phyloP scores from a whole-genome alignment of 2,329 filamentous ascomycete species.

The Microascus cirrosus region DNA sequence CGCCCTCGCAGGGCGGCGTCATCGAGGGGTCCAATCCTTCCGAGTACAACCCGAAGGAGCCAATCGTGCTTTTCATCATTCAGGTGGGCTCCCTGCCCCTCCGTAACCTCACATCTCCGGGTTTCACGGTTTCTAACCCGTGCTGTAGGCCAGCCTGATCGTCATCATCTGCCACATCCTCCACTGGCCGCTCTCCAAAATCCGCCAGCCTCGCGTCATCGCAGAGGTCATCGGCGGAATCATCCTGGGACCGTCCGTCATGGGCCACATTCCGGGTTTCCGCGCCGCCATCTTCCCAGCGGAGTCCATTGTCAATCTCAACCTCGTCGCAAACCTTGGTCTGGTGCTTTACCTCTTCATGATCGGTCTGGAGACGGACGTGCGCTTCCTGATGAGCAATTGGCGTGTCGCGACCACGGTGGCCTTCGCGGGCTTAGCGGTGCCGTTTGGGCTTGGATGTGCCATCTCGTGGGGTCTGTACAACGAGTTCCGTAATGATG shows the following conservation, averaged over 20 bases:
- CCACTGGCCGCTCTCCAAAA: slow-evolving; percentile 64
- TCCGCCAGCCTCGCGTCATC: slow-evolving; percentile 73
- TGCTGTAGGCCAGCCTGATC: slow-evolving; percentile 27
- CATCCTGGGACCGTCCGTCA: slow-evolving; percentile 74
- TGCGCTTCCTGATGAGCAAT: slow-evolving; percentile 65
- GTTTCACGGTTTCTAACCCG: not conserved
- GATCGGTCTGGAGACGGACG: slow-evolving; percentile 77
- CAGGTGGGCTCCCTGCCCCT: slow-evolving; percentile 32
- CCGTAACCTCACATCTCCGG: not conserved
- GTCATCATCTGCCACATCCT: slow-evolving; percentile 39
- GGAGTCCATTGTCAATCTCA: slow-evolving; percentile 63
- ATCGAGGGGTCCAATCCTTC: slow-evolving; percentile 61
- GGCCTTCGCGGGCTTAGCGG: slow-evolving; percentile 64
- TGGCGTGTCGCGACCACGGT: slow-evolving; percentile 73
- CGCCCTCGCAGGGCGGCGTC: slow-evolving; percentile 44
- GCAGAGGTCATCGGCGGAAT: slow-evolving; percentile 80
- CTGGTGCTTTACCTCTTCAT: slow-evolving; percentile 79
- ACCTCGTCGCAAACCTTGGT: slow-evolving; percentile 71
- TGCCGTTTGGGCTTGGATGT: slow-evolving; percentile 75
- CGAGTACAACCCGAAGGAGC: slow-evolving; percentile 57
- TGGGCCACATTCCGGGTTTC: slow-evolving; percentile 79
- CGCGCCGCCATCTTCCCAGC: slow-evolving; percentile 63
- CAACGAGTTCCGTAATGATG: slow-evolving; percentile 50
- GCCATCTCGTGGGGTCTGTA: slow-evolving; percentile 76
- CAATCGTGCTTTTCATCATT: slow-evolving; percentile 66